These are phyloP conservation scores for Hyaloscypha variabilis DNA, from an alignment of 495 filamentous ascomycete species.

Conservation along the genomic window DNA sequence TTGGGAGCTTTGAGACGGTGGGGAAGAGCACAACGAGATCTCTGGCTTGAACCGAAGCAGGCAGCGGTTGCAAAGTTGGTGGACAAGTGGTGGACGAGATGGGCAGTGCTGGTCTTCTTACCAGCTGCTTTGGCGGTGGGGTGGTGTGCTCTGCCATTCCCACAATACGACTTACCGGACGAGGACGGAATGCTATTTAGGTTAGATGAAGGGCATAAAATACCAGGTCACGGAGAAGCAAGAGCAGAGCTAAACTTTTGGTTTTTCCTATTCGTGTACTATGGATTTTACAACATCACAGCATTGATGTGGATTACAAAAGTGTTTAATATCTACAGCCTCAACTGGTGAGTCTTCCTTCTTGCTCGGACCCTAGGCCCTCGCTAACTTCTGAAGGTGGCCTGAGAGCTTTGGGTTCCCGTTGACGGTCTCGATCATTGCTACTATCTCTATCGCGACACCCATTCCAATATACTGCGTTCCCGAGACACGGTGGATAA, in stretches of 20 bases:
- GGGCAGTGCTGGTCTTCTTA: slow-evolving; percentile 55
- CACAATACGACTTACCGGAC: slow-evolving; percentile 54
- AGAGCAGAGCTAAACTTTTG: slow-evolving; percentile 66
- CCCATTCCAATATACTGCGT: slow-evolving; percentile 60
- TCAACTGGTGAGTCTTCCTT: slow-evolving; percentile 51
- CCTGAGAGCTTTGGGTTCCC: slow-evolving; percentile 61
- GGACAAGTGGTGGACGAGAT: slow-evolving; percentile 59
- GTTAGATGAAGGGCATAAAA: slow-evolving; percentile 33
- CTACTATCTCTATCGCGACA: slow-evolving; percentile 51
- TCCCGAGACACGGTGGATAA: slow-evolving; percentile 48
- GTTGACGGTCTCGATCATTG: slow-evolving; percentile 56
- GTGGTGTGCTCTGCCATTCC: slow-evolving; percentile 65
- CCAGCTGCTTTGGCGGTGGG: slow-evolving; percentile 59
- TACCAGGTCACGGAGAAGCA: slow-evolving; percentile 61
- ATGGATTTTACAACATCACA: slow-evolving; percentile 65
- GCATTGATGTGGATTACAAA: slow-evolving; percentile 70
- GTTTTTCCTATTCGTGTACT: slow-evolving; percentile 69
- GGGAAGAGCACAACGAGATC: slow-evolving; percentile 42
- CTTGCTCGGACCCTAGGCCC: not conserved
- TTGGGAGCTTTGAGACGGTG: slow-evolving; percentile 26
- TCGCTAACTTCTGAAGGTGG: slow-evolving; percentile 45
- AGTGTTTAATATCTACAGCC: slow-evolving; percentile 66
- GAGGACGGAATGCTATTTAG: slow-evolving; percentile 30
- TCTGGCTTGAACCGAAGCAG: slow-evolving; percentile 58
- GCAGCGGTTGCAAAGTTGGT: slow-evolving; percentile 53